Evolutionary conservation across 257 asterid genomes (phyloP), one percentile per base, ranked within the genome.

Genomic region (Linaria vulgaris): DNA sequence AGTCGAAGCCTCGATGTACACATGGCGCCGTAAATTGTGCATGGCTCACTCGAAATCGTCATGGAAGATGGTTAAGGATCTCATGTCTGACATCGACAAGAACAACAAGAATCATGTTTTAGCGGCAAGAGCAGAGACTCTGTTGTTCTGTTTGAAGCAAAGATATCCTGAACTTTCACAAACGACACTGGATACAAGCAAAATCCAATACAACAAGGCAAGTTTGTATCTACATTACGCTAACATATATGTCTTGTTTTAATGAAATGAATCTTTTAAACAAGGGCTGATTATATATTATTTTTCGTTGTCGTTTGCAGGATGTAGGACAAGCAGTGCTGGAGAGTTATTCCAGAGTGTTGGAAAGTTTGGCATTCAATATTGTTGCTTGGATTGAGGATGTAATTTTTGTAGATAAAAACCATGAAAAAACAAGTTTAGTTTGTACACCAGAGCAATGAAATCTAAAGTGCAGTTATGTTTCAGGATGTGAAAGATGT

Each of bases 311-410:
- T 62, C 64, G 59, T 70, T 20, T 74, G 77, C 83, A 91, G 97
- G 96, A 91, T 69, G 89, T 91, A 20, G 97, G 97, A 8, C 87
- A 84, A 69, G 95, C 91, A 25, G 78, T 91, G 46, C 57, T 91
- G 22, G 97, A 91, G 79, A 82, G 94, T 79, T 85, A 91, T 66
- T 82, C 97, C 0, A 78, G 97, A 81, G 95, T 91, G 3, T 63
- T 91, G 80, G 97, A 88, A 71, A 72, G 94, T 27, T 70, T 88
- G 78, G 97, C 97, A 15, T 88, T 73, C 78, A 85, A 83, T 80
- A 79, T 88, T 49, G 89, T 80, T 57, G 90, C 95, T 43, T 79
- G 94, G 94, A 78, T 85, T 31, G 97, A 88, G 3, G 97, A 91
- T 62, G 86, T 88, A 22, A 67, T 83, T 24, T 88, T 79, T 66